Percentiles rank a stretch among this genome's conserved stretches.
Evolutionary conservation across 2,329 filamentous ascomycete genomes (phyloP).

Genomic region (Cladophialophora yegresii): DNA sequence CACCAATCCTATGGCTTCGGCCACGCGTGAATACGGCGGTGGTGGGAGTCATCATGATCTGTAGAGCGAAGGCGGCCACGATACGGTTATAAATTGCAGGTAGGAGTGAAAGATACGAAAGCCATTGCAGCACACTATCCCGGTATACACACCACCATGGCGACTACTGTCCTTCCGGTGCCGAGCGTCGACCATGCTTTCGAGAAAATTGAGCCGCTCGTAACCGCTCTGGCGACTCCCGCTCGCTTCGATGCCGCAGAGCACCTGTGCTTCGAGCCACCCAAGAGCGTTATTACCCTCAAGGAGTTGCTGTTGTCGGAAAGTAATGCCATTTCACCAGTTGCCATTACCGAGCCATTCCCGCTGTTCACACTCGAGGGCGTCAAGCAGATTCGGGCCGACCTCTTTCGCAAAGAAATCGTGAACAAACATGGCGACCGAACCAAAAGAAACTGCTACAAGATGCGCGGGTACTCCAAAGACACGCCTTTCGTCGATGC

Average conservation of each 20-base stretch:
- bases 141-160: constrained; percentile 12
- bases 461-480: constrained; percentile 40
- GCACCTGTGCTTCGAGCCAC: constrained; percentile 56
- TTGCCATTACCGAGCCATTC: constrained; percentile 41
- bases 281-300: constrained; percentile 58
- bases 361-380: constrained; percentile 35
- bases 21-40: background rate
- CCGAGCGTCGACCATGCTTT: constrained; percentile 19
- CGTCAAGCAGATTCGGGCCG: constrained; percentile 26
- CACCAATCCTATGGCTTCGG: background rate
- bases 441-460: constrained; percentile 37
- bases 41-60: background rate
- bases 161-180: constrained; percentile 18
- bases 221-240: background rate
- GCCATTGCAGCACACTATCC: background rate
- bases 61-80: background rate
- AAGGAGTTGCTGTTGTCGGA: constrained; percentile 46
- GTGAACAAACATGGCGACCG: constrained; percentile 40
- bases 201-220: constrained; percentile 22
- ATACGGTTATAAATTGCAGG: constrained; percentile 20
- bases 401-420: constrained; percentile 33
- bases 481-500: constrained; percentile 42
- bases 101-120: constrained; percentile 2
- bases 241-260: constrained; percentile 52
- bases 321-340: constrained; percentile 32